These are phyloP conservation scores for Albugo laibachii DNA, from an alignment of 352 stramenopile species.

Conservation along the genomic window DNA sequence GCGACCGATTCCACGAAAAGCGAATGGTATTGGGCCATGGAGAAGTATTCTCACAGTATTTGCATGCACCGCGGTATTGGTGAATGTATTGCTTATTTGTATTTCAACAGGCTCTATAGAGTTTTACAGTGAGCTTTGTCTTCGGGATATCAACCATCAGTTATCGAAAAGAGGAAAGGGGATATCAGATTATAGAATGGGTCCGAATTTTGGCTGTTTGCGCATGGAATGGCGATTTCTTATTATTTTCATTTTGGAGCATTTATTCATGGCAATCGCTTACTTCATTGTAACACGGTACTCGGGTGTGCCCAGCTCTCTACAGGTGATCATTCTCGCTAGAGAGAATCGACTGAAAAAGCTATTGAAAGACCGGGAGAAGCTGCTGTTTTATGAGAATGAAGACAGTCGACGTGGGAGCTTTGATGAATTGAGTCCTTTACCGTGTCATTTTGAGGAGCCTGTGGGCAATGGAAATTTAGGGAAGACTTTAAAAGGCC, in stretches of 20 bases:
- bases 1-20: slow-evolving; percentile 37
- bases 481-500: too few relatives aligned
- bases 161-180: slow-evolving; percentile 38
- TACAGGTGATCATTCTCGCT: slow-evolving; percentile 26
- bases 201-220: slow-evolving; percentile 39
- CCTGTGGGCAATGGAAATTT: too few relatives aligned
- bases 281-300: slow-evolving; percentile 34
- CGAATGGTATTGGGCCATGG: slow-evolving; percentile 61
- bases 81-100: slow-evolving; percentile 49
- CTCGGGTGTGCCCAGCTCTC: slow-evolving; percentile 26
- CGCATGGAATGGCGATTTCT: slow-evolving; percentile 33
- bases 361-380: slow-evolving; percentile 25
- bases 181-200: slow-evolving; percentile 42
- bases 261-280: slow-evolving; percentile 24
- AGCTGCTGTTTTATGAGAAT: slow-evolving; percentile 17
- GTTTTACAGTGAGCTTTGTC: slow-evolving; percentile 39
- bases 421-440: too few relatives aligned
- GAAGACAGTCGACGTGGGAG: too few relatives aligned
- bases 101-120: slow-evolving; percentile 49
- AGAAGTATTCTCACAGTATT: slow-evolving; percentile 28
- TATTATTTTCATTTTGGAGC: slow-evolving; percentile 34
- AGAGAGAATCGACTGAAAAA: slow-evolving; percentile 47
- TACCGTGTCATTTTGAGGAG: too few relatives aligned
- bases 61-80: slow-evolving; percentile 44
- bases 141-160: slow-evolving; percentile 29